Evolutionary conservation across 1,284 basidiomycete genomes (phyloP).

Genomic region (Gomphus sp.): DNA sequence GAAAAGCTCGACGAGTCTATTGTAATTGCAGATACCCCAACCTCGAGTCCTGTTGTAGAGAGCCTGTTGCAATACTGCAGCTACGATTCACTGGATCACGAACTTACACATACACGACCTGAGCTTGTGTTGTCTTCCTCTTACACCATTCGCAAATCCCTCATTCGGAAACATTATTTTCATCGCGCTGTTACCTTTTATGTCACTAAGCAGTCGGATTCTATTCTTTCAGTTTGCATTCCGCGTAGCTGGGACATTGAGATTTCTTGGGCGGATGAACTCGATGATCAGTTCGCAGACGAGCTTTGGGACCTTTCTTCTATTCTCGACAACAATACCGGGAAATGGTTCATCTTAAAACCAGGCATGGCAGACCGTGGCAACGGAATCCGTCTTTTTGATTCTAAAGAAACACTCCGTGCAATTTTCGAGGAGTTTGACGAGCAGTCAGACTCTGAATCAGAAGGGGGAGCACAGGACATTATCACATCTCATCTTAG

Average conservation of each 20-base stretch:
- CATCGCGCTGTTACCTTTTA: conserved; percentile 72
- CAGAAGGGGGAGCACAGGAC: conserved; percentile 23
- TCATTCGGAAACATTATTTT: conserved; percentile 94
- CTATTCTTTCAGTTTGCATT: conserved; percentile 42
- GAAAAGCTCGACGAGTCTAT: conserved; percentile 5
- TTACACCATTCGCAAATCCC: conserved; percentile 85
- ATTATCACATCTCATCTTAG: conserved; percentile 82
- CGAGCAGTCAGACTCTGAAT: conserved; percentile 34
- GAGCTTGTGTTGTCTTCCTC: conserved; percentile 63
- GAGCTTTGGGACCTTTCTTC: conserved; percentile 85
- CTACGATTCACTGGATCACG: conserved; percentile 79
- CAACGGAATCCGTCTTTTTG: conserved; percentile 90
- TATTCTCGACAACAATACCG: conserved; percentile 40
- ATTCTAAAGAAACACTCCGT: conserved; percentile 64
- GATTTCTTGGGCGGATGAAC: conserved; percentile 86
- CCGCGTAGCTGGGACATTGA: conserved; percentile 88
- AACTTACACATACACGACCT: conserved; percentile 45
- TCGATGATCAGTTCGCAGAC: conserved; percentile 90
- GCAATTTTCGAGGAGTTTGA: conserved; percentile 85
- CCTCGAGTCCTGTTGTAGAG: conserved; percentile 22
- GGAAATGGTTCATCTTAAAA: conserved; percentile 88
- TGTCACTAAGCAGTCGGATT: conserved; percentile 59
- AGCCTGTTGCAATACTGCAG: conserved; percentile 65
- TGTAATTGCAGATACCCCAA: conserved; percentile 16
- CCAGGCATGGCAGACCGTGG: conserved; percentile 97